phyloP scores from a whole-genome alignment of 2,329 filamentous ascomycete species.

The Pseudogymnoascus pannorum region DNA sequence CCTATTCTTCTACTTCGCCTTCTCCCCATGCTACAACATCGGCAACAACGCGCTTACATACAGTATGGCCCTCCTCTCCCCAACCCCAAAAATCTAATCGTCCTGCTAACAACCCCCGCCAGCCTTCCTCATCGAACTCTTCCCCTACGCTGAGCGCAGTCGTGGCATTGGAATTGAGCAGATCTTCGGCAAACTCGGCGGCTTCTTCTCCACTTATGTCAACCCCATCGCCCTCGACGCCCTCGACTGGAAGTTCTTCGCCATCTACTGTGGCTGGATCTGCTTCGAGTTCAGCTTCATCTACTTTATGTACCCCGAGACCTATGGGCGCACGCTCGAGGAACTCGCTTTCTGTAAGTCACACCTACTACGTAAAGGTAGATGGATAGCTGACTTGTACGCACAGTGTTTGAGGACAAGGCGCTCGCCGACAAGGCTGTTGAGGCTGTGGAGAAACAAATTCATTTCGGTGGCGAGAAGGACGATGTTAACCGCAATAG shows the following conservation, averaged over 20 bases:
- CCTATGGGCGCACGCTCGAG: conserved; percentile 36
- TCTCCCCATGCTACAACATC: conserved; percentile 54
- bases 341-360: conserved; percentile 39
- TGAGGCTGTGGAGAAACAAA: conserved; percentile 32
- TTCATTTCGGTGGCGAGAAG: conserved; percentile 21
- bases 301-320: conserved; percentile 41
- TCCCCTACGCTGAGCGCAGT: conserved; percentile 49
- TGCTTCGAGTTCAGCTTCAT: conserved; percentile 35
- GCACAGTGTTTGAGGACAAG: conserved; percentile 32
- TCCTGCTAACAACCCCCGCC: neutral
- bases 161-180: conserved; percentile 44
- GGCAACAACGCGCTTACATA: conserved; percentile 62
- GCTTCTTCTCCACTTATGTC: conserved; percentile 41
- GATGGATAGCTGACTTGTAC: neutral
- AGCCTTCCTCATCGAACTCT: conserved; percentile 51
- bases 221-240: conserved; percentile 38
- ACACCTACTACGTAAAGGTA: conserved; percentile 9
- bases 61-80: conserved; percentile 35
- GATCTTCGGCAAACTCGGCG: conserved; percentile 32
- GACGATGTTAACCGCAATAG: neutral
- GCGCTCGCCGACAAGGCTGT: conserved; percentile 30
- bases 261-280: conserved; percentile 38
- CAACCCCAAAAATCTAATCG: neutral
- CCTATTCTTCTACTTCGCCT: conserved; percentile 54
- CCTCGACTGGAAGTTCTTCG: conserved; percentile 37